Evolutionary conservation across 2,329 filamentous ascomycete species (phyloP).

Genomic region (Rhynchosporium graminicola): DNA sequence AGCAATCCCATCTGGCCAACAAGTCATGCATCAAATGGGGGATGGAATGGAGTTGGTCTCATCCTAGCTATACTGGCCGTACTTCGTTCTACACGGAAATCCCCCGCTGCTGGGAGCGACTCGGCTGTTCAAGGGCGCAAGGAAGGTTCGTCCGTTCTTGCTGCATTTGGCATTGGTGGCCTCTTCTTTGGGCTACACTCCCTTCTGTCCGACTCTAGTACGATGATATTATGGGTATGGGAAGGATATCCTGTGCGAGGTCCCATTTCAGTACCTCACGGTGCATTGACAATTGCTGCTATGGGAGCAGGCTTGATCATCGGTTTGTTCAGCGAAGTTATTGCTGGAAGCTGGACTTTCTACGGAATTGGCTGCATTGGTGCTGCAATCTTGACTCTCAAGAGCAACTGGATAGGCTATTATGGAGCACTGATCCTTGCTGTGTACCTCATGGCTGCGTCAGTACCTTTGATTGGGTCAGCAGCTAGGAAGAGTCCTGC

Average conservation of each 20-base stretch:
- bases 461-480: constrained; percentile 72
- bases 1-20: constrained; percentile 98
- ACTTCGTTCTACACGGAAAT: constrained; percentile 70
- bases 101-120: constrained; percentile 48
- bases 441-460: constrained; percentile 78
- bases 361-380: constrained; percentile 79
- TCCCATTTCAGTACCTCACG: constrained; percentile 86
- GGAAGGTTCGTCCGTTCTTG: constrained; percentile 68
- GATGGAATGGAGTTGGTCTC: constrained; percentile 86
- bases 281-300: constrained; percentile 78
- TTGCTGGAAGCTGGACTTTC: constrained; percentile 76
- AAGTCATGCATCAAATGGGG: constrained; percentile 85
- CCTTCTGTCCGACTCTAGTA: constrained; percentile 92
- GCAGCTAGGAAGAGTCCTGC: constrained; percentile 77
- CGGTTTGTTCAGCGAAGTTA: constrained; percentile 70
- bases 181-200: constrained; percentile 90
- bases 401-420: constrained; percentile 84
- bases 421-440: constrained; percentile 77
- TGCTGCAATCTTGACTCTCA: constrained; percentile 74
- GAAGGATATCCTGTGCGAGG: constrained; percentile 91
- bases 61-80: constrained; percentile 74
- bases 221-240: constrained; percentile 99
- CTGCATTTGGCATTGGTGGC: constrained; percentile 77
- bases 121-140: constrained; percentile 53
- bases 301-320: constrained; percentile 82